phyloP scores from a whole-genome alignment of 2,329 filamentous ascomycete species.

The Neofusicoccum ribis region DNA sequence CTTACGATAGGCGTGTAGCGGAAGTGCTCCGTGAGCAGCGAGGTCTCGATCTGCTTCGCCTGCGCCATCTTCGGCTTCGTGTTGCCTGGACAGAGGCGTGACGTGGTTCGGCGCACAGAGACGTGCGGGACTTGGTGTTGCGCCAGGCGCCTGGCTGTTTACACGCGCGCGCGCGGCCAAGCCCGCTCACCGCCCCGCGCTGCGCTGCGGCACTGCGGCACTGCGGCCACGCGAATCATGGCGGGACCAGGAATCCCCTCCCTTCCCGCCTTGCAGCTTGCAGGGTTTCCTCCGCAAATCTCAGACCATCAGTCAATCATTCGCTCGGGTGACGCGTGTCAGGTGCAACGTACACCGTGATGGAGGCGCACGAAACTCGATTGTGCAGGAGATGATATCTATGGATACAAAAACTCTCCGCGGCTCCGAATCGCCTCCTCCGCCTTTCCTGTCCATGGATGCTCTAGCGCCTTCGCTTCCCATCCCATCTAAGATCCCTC shows the following conservation, averaged over 20 bases:
- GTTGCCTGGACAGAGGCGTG: not conserved
- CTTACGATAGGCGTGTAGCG: slow-evolving; percentile 88
- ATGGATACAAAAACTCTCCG: slow-evolving; percentile 12
- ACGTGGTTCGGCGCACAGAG: not conserved
- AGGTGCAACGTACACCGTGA: not conserved
- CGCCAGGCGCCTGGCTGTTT: slow-evolving; percentile 15
- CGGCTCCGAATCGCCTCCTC: slow-evolving; percentile 3
- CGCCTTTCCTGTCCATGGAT: slow-evolving; percentile 5
- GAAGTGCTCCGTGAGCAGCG: slow-evolving; percentile 90
- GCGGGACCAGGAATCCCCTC: not conserved
- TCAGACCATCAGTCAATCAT: slow-evolving; percentile 9
- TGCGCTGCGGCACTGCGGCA: too few species aligned
- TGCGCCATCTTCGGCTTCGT: slow-evolving; percentile 39
- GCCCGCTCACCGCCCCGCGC: slow-evolving; percentile 2
- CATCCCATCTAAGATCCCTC: slow-evolving; percentile 5
- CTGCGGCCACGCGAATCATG: slow-evolving; percentile 1
- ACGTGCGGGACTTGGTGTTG: not conserved
- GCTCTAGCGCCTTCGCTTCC: slow-evolving; percentile 14
- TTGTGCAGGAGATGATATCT: slow-evolving; percentile 14
- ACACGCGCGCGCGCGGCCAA: not conserved
- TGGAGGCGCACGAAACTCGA: slow-evolving; percentile 13
- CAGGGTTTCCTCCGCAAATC: slow-evolving; percentile 13
- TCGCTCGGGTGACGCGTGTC: not conserved
- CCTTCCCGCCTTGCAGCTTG: not conserved
- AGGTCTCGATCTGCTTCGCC: slow-evolving; percentile 48